Evolutionary conservation across 2,329 filamentous ascomycete genomes (phyloP).

Genomic region (Pseudopyrenochaeta lycopersici): DNA sequence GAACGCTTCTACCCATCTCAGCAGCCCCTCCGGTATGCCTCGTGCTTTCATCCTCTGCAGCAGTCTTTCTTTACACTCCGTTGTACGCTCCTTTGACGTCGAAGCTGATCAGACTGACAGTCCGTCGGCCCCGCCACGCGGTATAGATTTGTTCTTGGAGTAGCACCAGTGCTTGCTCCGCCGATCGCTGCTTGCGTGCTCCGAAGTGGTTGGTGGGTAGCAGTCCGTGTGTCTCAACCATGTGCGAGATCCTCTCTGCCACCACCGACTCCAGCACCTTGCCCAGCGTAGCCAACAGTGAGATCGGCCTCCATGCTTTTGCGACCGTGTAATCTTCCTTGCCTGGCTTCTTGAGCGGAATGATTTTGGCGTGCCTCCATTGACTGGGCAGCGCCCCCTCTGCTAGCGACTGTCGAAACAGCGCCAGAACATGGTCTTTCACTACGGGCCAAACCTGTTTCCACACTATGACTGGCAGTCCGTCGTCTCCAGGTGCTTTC

Average conservation of each 20-base stretch:
- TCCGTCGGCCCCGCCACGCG: too few species aligned
- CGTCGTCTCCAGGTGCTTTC: slow-evolving; percentile 16
- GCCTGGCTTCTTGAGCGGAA: slow-evolving; percentile 13
- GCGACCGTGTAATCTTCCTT: slow-evolving; percentile 13
- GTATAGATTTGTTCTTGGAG: too few species aligned
- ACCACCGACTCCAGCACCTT: slow-evolving; percentile 31
- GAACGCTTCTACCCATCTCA: too few species aligned
- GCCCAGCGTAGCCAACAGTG: slow-evolving; percentile 34
- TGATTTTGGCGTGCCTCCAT: slow-evolving; percentile 16
- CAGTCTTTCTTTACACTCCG: too few species aligned
- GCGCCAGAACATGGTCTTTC: slow-evolving; percentile 18
- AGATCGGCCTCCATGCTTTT: slow-evolving; percentile 37
- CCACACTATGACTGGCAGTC: slow-evolving; percentile 13
- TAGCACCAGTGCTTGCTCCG: slow-evolving; percentile 42
- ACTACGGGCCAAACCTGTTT: slow-evolving; percentile 19
- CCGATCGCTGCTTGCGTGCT: slow-evolving; percentile 47
- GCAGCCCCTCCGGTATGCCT: too few species aligned
- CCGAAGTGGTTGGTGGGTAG: slow-evolving; percentile 52
- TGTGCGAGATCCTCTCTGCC: slow-evolving; percentile 34
- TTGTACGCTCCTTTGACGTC: too few species aligned
- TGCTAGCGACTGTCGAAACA: slow-evolving; percentile 17
- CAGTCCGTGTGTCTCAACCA: slow-evolving; percentile 33
- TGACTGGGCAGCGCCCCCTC: slow-evolving; percentile 14
- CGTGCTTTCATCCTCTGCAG: too few species aligned
- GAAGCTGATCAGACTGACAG: too few species aligned